phyloP scores from a whole-genome alignment of 1,139 yeast genomes.

The Zygosaccharomyces pseudobailii region DNA sequence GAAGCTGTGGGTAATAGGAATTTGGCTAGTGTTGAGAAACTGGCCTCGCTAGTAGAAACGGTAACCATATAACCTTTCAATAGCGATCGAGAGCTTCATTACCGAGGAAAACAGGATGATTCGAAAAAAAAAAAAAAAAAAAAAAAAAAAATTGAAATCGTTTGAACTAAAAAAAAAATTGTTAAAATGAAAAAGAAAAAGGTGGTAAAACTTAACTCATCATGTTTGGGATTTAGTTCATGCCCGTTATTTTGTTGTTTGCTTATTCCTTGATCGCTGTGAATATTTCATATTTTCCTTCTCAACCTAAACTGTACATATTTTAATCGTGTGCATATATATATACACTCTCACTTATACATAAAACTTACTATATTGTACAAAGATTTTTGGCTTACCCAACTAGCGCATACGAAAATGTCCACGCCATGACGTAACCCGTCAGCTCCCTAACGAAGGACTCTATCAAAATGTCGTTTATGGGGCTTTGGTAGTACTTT shows the following conservation, averaged over 20 bases:
- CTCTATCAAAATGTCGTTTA: slow-evolving; percentile 51
- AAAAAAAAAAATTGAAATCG: background rate
- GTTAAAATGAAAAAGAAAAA: background rate
- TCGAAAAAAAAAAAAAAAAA: background rate
- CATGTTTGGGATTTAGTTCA: background rate
- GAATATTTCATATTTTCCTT: slow-evolving; percentile 8
- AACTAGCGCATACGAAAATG: slow-evolving; percentile 65
- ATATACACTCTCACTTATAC: slow-evolving; percentile 4
- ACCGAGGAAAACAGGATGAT: background rate
- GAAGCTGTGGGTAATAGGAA: slow-evolving; percentile 49
- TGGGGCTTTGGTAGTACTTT: slow-evolving; percentile 50
- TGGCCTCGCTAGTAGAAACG: slow-evolving; percentile 42
- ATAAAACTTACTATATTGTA: slow-evolving; percentile 4
- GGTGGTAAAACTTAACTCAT: background rate
- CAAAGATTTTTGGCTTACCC: slow-evolving; percentile 28
- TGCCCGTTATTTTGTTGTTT: background rate
- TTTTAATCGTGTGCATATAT: slow-evolving; percentile 7
- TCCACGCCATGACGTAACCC: slow-evolving; percentile 81
- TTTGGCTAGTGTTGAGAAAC: slow-evolving; percentile 78
- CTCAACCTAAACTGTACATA: slow-evolving; percentile 9
- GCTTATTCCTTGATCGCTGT: slow-evolving; percentile 12
- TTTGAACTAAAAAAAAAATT: background rate
- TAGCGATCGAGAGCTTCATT: background rate
- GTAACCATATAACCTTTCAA: slow-evolving; percentile 20
- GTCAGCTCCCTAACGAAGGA: slow-evolving; percentile 57